Evolutionary conservation across 768 basidiomycete species (phyloP).

Genomic region (Agrocybe pediades): DNA sequence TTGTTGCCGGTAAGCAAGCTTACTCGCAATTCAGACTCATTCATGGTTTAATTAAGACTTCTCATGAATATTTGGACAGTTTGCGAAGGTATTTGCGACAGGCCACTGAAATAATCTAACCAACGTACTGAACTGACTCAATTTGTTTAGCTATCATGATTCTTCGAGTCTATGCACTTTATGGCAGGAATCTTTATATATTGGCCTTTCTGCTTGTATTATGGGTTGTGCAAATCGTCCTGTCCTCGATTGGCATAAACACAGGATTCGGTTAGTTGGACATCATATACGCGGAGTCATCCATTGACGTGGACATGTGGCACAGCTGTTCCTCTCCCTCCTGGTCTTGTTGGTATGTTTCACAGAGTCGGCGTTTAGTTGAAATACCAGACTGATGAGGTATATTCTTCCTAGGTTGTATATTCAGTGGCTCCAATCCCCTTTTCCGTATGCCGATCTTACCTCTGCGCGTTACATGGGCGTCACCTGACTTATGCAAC

Average conservation of each 20-base stretch:
- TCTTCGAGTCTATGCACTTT: constrained; percentile 31
- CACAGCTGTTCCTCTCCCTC: constrained; percentile 26
- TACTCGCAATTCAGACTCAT: not conserved
- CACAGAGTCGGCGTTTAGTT: not conserved
- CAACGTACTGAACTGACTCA: constrained; percentile 18
- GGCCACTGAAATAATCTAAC: not conserved
- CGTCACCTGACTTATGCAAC: not conserved
- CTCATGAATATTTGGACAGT: not conserved
- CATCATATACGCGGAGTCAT: not conserved
- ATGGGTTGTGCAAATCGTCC: constrained; percentile 24
- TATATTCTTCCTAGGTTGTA: not conserved
- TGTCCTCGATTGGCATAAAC: constrained; percentile 23
- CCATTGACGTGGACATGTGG: not conserved
- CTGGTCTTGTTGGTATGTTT: constrained; percentile 20
- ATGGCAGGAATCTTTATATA: constrained; percentile 19
- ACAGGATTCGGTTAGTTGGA: constrained; percentile 25
- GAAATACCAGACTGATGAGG: not conserved
- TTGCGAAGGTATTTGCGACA: not conserved
- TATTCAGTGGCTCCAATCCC: not conserved
- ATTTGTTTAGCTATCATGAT: constrained; percentile 29
- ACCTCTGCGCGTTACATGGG: not conserved
- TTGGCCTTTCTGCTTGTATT: constrained; percentile 20
- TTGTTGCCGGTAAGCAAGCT: constrained; percentile 24
- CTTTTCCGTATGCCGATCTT: not conserved
- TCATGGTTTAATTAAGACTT: constrained; percentile 15